These are phyloP conservation scores for Takashimella tepidaria DNA, from an alignment of 1,284 basidiomycete species.

Conservation along the genomic window DNA sequence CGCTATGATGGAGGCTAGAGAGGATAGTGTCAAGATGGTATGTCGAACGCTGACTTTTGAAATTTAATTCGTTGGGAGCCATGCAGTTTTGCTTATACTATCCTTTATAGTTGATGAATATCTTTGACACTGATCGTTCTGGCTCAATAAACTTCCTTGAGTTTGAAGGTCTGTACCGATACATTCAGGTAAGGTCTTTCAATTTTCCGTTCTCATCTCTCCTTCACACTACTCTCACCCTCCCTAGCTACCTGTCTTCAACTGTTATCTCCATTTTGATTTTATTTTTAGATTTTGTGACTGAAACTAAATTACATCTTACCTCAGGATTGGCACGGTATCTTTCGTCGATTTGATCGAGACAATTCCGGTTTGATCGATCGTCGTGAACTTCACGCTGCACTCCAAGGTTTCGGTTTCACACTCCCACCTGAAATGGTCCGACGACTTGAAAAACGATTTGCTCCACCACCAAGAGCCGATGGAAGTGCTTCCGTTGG, in stretches of 20 bases:
- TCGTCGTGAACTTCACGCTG: slow-evolving; percentile 46
- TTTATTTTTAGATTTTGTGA: no score
- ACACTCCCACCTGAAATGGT: slow-evolving; percentile 46
- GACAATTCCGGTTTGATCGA: slow-evolving; percentile 47
- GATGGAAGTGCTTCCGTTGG: slow-evolving; percentile 22
- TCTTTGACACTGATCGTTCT: slow-evolving; percentile 47
- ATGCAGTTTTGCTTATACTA: no score
- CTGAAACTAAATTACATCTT: no score
- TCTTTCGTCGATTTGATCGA: slow-evolving; percentile 47
- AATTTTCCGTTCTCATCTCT: no score
- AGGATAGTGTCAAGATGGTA: slow-evolving; percentile 50
- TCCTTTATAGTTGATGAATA: slow-evolving; percentile 29
- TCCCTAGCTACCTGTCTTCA: neutral
- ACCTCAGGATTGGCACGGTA: slow-evolving; percentile 47
- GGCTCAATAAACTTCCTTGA: slow-evolving; percentile 47
- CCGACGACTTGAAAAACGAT: slow-evolving; percentile 43
- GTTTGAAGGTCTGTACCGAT: slow-evolving; percentile 48
- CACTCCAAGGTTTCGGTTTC: slow-evolving; percentile 47
- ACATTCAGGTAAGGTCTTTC: slow-evolving; percentile 46
- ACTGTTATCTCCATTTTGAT: no score
- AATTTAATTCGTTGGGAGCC: no score
- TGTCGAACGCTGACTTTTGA: slow-evolving; percentile 10
- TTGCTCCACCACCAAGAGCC: slow-evolving; percentile 40
- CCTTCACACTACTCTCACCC: neutral
- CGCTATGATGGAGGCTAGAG: slow-evolving; percentile 44